phyloP scores from a whole-genome alignment of 306 rosid species.

The Pachyrhizus erosus region DNA sequence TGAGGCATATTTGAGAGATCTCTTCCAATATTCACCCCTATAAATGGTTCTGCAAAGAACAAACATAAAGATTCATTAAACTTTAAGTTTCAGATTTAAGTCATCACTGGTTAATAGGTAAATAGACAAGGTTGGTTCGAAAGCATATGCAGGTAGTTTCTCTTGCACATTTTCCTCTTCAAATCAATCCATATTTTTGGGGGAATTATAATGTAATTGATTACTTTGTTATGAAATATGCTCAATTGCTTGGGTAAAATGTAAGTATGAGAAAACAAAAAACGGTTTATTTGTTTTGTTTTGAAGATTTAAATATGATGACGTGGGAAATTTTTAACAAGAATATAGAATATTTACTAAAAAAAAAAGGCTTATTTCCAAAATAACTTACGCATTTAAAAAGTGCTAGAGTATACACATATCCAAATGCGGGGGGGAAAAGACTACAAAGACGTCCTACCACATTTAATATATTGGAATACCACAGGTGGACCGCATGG shows the following conservation, averaged over 20 bases:
- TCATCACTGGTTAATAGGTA: background rate
- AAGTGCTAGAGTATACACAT: background rate
- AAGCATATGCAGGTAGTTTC: conserved; percentile 7
- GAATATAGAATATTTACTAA: background rate
- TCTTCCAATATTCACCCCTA: conserved; percentile 87
- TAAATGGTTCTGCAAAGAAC: conserved; percentile 61
- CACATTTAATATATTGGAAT: conserved; percentile 24
- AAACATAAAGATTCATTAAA: conserved; percentile 27
- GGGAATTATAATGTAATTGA: background rate
- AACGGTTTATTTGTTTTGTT: background rate
- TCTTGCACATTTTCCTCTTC: background rate
- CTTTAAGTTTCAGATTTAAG: background rate
- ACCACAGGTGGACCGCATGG: conserved; percentile 33
- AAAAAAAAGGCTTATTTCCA: background rate
- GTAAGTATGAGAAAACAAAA: background rate
- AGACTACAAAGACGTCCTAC: conserved; percentile 9
- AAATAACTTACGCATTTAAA: background rate
- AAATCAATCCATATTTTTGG: background rate
- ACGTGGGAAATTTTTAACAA: background rate
- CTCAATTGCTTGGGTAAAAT: background rate
- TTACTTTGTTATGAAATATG: background rate
- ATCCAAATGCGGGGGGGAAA: conserved; percentile 23
- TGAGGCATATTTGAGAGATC: conserved; percentile 86
- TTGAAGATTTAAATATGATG: conserved; percentile 11
- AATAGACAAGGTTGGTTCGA: background rate